Evolutionary conservation across 106 monocot species (phyloP), one percentile per base, ranked within the genome.

Genomic region (Dendrobium catenatum): DNA sequence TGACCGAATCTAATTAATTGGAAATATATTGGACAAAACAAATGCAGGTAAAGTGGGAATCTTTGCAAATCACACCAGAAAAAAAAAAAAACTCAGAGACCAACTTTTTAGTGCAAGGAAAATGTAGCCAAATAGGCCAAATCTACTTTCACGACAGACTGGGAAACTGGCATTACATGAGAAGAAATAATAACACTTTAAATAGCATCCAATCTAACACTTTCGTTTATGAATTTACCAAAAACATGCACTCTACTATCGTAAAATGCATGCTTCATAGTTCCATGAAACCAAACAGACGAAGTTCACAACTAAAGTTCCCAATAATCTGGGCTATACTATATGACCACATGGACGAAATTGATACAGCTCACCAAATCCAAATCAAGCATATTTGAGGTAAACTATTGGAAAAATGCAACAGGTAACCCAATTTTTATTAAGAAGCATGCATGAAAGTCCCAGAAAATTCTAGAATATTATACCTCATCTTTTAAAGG

Each of bases 131-230:
- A 68, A 37, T 70, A 33, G 11, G 29, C 37, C 9, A 15, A 33
- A 70, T 33, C 4, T 15, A 70, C 33, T 70, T 11, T 33, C 2
- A 70, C 31, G 6, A 5, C 5, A 27, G 24, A 9, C 27, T 67
- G 27, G 27, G 67, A 67, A 67, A 29, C 27, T 67, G 19, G 56
- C 9, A 16, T 56, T 19, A 67, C 10, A 67, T 67, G 22, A 2
- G 33, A 20, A 37, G 33, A 37, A 2, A 70, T 8, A 31, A 70
- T 29, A 70, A 33, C 33, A 10, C 33, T 70, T 70, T 13, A 37
- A 70, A 70, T 70, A n/a, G 70, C 70, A 70, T 70, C 24, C 15
- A 70, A 70, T 70, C 33, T 33, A 70, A 64, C 64, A 64, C 20
- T 64, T 64, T 1, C 5, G 24, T 24, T 64, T 64, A 8, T 7